Conservation (phyloP, 768 basidiomycete species). For the Agrocybe pediades region DNA sequence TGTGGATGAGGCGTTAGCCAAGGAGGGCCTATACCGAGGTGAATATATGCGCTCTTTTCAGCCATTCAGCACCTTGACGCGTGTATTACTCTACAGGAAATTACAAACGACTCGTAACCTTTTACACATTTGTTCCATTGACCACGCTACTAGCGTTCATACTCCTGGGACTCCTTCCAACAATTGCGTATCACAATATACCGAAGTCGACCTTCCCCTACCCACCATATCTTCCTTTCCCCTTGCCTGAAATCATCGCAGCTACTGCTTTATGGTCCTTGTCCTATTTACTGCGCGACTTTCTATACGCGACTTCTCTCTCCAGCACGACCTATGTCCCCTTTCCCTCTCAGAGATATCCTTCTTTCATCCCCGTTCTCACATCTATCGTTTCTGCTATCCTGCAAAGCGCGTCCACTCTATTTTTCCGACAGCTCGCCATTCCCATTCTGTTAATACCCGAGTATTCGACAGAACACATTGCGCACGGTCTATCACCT, state of each 20-base stretch:
- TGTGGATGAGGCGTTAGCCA: slow-evolving; percentile 32
- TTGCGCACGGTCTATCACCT: background rate
- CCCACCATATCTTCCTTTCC: slow-evolving; percentile 55
- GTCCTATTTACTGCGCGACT: slow-evolving; percentile 52
- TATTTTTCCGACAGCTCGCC: slow-evolving; percentile 54
- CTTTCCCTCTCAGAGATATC: slow-evolving; percentile 23
- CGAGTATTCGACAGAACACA: slow-evolving; percentile 36
- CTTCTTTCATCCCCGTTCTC: slow-evolving; percentile 28
- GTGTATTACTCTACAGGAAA: slow-evolving; percentile 51
- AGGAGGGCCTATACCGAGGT: slow-evolving; percentile 35
- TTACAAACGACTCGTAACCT: slow-evolving; percentile 52
- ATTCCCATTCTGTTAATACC: slow-evolving; percentile 56
- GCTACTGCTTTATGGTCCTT: slow-evolving; percentile 65
- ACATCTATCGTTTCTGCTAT: slow-evolving; percentile 39
- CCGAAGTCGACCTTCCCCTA: slow-evolving; percentile 50
- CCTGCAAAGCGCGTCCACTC: slow-evolving; percentile 52
- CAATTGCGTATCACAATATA: slow-evolving; percentile 45
- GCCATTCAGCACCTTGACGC: slow-evolving; percentile 6
- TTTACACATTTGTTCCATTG: slow-evolving; percentile 64
- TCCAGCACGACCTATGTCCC: slow-evolving; percentile 29
- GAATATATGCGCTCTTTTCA: background rate
- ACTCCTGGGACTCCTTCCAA: slow-evolving; percentile 51
- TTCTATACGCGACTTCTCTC: slow-evolving; percentile 36
- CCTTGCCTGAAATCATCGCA: slow-evolving; percentile 65
- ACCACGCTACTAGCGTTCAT: slow-evolving; percentile 50